A percentile compares a stretch with the other conserved stretches of the same genome.
These are phyloP conservation scores for Kwoniella newhampshirensis DNA, from an alignment of 768 basidiomycete genomes.

Conservation along the genomic window DNA sequence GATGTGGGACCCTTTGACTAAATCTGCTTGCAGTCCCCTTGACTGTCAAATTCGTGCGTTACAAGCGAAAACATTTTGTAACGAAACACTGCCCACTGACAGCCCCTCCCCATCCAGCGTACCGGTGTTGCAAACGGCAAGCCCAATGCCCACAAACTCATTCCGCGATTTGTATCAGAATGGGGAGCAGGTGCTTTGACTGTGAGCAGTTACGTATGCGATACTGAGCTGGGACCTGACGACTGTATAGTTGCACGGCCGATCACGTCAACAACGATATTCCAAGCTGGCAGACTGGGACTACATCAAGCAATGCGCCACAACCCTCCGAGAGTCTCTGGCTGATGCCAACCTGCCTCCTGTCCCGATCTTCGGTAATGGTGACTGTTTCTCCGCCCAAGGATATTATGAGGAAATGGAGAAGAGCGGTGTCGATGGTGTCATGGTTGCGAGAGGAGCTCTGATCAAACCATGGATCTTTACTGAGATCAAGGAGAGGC, in stretches of 20 bases:
- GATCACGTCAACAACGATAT: conserved; percentile 92
- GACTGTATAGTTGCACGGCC: conserved; percentile 81
- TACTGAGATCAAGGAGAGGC: conserved; percentile 85
- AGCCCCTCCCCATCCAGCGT: conserved; percentile 63
- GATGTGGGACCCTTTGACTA: not conserved
- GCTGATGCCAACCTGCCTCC: conserved; percentile 59
- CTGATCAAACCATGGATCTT: conserved; percentile 84
- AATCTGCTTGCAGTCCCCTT: conserved; percentile 62
- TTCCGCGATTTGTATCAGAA: conserved; percentile 67
- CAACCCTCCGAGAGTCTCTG: conserved; percentile 63
- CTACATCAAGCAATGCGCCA: conserved; percentile 84
- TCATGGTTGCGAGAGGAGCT: conserved; percentile 94
- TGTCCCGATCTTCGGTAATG: conserved; percentile 94
- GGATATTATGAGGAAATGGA: conserved; percentile 55
- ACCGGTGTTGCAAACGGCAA: conserved; percentile 84
- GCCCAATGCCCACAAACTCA: conserved; percentile 84
- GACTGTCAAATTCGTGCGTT: conserved; percentile 53
- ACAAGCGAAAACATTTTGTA: not conserved
- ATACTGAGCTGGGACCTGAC: not conserved
- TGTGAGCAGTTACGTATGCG: conserved; percentile 48
- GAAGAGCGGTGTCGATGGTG: conserved; percentile 80
- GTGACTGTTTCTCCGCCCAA: conserved; percentile 83
- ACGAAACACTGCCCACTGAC: conserved; percentile 54
- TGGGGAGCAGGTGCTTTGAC: conserved; percentile 63
- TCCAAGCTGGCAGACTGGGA: conserved; percentile 89